These are phyloP conservation scores for Penicillium steckii DNA, from an alignment of 495 filamentous ascomycete genomes.

Conservation along the genomic window DNA sequence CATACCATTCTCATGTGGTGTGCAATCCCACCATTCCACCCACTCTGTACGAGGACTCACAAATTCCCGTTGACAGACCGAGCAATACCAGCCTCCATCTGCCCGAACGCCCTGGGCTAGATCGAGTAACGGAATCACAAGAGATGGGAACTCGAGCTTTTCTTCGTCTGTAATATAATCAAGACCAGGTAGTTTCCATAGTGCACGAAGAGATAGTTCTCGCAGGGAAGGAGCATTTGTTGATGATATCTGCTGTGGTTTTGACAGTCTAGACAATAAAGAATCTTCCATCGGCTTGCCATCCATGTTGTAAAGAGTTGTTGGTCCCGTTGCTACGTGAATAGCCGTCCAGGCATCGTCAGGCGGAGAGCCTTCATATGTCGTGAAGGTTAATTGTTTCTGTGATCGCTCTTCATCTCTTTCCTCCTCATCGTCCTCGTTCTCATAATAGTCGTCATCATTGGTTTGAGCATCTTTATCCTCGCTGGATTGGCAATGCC, in stretches of 20 bases:
- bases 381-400: slow-evolving; percentile 2
- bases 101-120: slow-evolving; percentile 42
- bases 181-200: slow-evolving; percentile 41
- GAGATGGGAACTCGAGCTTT: slow-evolving; percentile 36
- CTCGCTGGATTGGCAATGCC: slow-evolving; percentile 24
- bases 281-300: slow-evolving; percentile 28
- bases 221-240: slow-evolving; percentile 53
- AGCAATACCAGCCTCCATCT: slow-evolving; percentile 56
- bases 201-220: slow-evolving; percentile 55
- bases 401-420: slow-evolving; percentile 4
- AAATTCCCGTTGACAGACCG: slow-evolving; percentile 57
- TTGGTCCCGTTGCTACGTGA: slow-evolving; percentile 46
- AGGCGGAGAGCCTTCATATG: slow-evolving; percentile 32
- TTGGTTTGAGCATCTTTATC: not conserved
- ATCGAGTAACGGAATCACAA: slow-evolving; percentile 41
- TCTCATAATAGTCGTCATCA: not conserved
- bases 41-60: slow-evolving; percentile 63
- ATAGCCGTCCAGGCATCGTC: slow-evolving; percentile 40
- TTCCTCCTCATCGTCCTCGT: slow-evolving; percentile 1
- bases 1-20: slow-evolving; percentile 44
- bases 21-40: slow-evolving; percentile 71
- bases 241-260: not conserved
- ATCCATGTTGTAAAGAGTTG: slow-evolving; percentile 43
- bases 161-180: slow-evolving; percentile 42
- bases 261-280: not conserved